Conservation (phyloP, 2,329 filamentous ascomycete species). For the Fusarium decemcellulare region DNA sequence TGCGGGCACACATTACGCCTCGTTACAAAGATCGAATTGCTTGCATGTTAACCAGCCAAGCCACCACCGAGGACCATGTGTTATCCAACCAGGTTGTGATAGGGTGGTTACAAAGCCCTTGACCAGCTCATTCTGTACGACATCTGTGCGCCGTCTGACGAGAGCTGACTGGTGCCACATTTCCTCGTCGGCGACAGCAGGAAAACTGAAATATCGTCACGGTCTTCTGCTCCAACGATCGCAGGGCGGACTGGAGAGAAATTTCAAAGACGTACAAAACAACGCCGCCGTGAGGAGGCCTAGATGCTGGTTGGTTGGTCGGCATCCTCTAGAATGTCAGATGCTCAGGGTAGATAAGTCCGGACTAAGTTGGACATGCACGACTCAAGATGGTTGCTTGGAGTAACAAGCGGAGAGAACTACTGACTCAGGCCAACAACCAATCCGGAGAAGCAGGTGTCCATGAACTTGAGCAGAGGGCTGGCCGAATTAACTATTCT, state of each 20-base stretch:
- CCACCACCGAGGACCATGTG: slow-evolving; percentile 23
- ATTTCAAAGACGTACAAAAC: too few species aligned
- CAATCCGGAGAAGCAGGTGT: neutral
- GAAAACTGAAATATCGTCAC: neutral
- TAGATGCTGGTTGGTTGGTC: too few species aligned
- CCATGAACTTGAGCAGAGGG: neutral
- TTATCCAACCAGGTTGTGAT: neutral
- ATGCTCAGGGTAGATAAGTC: too few species aligned
- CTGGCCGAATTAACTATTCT: neutral
- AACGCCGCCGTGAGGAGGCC: too few species aligned
- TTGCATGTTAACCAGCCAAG: slow-evolving; percentile 34
- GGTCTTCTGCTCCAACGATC: too few species aligned
- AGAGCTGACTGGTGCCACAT: slow-evolving; percentile 38
- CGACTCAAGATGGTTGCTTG: slow-evolving; percentile 11
- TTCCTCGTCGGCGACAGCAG: neutral
- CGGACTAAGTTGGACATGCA: neutral
- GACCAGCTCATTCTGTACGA: slow-evolving; percentile 20
- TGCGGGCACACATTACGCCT: too few species aligned
- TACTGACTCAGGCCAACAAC: slow-evolving; percentile 15
- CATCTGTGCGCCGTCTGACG: slow-evolving; percentile 26
- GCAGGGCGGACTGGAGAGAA: too few species aligned
- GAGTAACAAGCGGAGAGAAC: neutral
- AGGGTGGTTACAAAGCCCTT: slow-evolving; percentile 2
- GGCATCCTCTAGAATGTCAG: too few species aligned
- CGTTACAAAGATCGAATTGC: neutral